A percentile compares a stretch with the other conserved stretches of the same genome.
phyloP scores from a whole-genome alignment of 1,284 basidiomycete genomes.

The Pisolithus thermaeus region DNA sequence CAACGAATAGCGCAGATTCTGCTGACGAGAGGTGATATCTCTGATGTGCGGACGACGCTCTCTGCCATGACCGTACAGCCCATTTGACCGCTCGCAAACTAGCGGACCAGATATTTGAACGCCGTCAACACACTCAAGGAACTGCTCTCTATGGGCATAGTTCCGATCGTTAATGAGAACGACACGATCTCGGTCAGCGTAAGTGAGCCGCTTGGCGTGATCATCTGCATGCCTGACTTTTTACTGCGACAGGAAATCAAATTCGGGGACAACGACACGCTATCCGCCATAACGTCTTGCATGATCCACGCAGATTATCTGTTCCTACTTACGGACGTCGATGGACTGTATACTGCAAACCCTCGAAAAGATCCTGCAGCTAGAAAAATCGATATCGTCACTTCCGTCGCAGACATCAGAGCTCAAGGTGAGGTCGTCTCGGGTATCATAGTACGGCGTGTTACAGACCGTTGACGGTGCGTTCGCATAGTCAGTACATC shows the following conservation, averaged over 20 bases:
- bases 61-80: not conserved
- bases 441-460: not conserved
- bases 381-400: constrained; percentile 75
- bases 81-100: constrained; percentile 7
- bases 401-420: constrained; percentile 79
- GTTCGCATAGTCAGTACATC: constrained; percentile 71
- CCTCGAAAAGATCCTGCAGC: constrained; percentile 87
- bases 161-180: constrained; percentile 95
- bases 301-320: constrained; percentile 98
- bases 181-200: constrained; percentile 94
- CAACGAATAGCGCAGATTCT: constrained; percentile 96
- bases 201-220: constrained; percentile 30
- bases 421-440: constrained; percentile 55
- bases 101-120: constrained; percentile 91
- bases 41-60: constrained; percentile 67
- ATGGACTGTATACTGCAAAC: constrained; percentile 94
- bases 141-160: constrained; percentile 82
- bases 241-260: constrained; percentile 78
- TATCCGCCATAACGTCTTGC: constrained; percentile 94
- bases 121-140: constrained; percentile 92
- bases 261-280: constrained; percentile 98
- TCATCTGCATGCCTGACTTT: not conserved
- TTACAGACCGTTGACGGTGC: not conserved
- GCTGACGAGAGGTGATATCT: constrained; percentile 92
- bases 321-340: constrained; percentile 95